A percentile compares a stretch with the other conserved stretches of the same genome.
phyloP scores from a whole-genome alignment of 2,329 filamentous ascomycete genomes.

The Thelonectria olida region DNA sequence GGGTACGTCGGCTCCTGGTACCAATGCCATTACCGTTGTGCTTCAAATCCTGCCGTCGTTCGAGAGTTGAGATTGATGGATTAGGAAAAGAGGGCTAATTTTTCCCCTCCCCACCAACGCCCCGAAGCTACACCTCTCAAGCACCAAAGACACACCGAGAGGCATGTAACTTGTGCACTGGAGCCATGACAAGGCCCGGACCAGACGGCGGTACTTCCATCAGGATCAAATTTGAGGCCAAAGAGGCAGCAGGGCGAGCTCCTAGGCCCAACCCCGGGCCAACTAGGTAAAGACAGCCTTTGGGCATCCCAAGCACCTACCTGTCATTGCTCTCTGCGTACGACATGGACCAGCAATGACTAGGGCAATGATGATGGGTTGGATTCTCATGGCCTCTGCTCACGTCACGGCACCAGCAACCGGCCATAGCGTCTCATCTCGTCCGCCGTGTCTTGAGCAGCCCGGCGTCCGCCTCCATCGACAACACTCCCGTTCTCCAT shows the following conservation, averaged over 20 bases:
- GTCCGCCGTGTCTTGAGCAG: slow-evolving; percentile 23
- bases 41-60: slow-evolving; percentile 31
- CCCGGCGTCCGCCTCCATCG: slow-evolving; percentile 17
- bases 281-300: not conserved
- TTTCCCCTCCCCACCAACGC: slow-evolving; percentile 20
- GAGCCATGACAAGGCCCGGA: not conserved
- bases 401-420: slow-evolving; percentile 9
- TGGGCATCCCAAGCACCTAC: not conserved
- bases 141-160: not conserved
- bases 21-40: slow-evolving; percentile 21
- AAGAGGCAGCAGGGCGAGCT: too few relatives aligned
- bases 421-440: slow-evolving; percentile 29
- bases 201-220: not conserved
- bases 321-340: slow-evolving; percentile 22
- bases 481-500: slow-evolving; percentile 9
- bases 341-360: slow-evolving; percentile 28
- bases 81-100: slow-evolving; percentile 19
- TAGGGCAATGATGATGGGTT: slow-evolving; percentile 16
- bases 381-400: slow-evolving; percentile 3
- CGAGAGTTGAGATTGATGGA: slow-evolving; percentile 22
- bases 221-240: slow-evolving; percentile 8
- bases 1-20: slow-evolving; percentile 39
- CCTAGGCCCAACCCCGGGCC: too few relatives aligned
- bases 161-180: not conserved
- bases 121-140: slow-evolving; percentile 13